Evolutionary conservation across 108 stramenopile species (phyloP).

Genomic region (Fragilaria radians): DNA sequence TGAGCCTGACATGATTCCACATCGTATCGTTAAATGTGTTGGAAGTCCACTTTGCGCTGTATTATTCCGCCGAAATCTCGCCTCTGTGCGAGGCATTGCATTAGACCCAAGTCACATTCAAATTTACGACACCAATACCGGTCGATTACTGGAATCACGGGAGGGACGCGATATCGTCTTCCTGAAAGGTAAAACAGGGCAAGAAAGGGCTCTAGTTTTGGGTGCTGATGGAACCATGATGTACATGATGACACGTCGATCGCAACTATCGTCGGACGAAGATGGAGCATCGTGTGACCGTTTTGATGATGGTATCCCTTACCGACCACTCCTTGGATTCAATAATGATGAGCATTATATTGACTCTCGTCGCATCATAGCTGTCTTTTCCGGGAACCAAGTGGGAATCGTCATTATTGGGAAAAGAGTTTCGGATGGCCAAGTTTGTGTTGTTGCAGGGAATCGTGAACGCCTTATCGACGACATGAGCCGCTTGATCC

Average conservation of each 20-base stretch:
- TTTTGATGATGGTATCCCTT: slow-evolving; percentile 21
- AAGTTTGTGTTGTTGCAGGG: slow-evolving; percentile 42
- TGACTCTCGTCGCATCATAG: slow-evolving; percentile 48
- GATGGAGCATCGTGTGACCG: slow-evolving; percentile 36
- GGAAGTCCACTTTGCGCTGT: slow-evolving; percentile 33
- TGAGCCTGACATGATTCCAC: slow-evolving; percentile 44
- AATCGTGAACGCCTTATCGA: slow-evolving; percentile 2
- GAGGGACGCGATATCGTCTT: slow-evolving; percentile 65
- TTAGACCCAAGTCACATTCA: background rate
- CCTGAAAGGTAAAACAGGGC: slow-evolving; percentile 28
- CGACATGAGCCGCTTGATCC: slow-evolving; percentile 1
- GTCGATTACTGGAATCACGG: slow-evolving; percentile 1
- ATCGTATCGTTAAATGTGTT: slow-evolving; percentile 45
- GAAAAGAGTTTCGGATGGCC: slow-evolving; percentile 21
- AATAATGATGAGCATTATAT: slow-evolving; percentile 30
- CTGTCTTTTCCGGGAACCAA: slow-evolving; percentile 23
- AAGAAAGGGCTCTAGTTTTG: slow-evolving; percentile 50
- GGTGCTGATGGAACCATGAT: slow-evolving; percentile 37
- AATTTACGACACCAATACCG: slow-evolving; percentile 1
- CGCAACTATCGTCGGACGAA: slow-evolving; percentile 17
- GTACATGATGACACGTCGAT: slow-evolving; percentile 10
- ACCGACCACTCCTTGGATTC: slow-evolving; percentile 41
- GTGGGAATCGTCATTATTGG: slow-evolving; percentile 41
- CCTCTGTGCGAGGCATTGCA: slow-evolving; percentile 1
- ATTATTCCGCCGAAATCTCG: slow-evolving; percentile 32